These are phyloP conservation scores for Vanderwaltozyma yarrowii DNA, from an alignment of 805 yeast species.

Conservation along the genomic window DNA sequence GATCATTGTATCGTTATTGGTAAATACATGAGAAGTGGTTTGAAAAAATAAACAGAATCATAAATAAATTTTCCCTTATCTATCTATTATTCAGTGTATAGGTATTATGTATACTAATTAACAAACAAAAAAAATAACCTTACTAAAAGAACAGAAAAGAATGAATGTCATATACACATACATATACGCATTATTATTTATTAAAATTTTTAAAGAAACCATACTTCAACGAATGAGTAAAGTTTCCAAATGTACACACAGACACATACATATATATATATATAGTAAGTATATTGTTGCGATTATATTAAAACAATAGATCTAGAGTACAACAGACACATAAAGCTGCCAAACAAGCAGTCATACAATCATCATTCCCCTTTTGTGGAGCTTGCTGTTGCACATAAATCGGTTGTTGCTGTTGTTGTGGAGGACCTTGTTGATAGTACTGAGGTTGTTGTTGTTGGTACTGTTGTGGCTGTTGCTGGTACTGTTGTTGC, in stretches of 20 bases:
- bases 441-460: slow-evolving; percentile 34
- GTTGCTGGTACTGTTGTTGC: slow-evolving; percentile 20
- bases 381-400: slow-evolving; percentile 36
- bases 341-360: slow-evolving; percentile 45
- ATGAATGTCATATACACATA: no score
- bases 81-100: no score
- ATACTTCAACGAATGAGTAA: no score
- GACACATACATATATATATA: no score
- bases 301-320: slow-evolving; percentile 32
- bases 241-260: no score
- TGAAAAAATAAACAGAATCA: slow-evolving; percentile 25
- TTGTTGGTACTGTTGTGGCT: slow-evolving; percentile 30
- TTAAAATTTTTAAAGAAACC: no score
- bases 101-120: no score
- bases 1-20: slow-evolving; percentile 99
- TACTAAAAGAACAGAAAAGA: no score
- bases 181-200: no score
- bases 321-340: slow-evolving; percentile 49
- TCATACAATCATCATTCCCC: slow-evolving; percentile 35
- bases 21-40: slow-evolving; percentile 86
- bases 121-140: no score
- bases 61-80: no score
- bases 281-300: no score
- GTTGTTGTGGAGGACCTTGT: slow-evolving; percentile 30
- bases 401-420: slow-evolving; percentile 42